Conservation (phyloP, 192 early-diverging fungal genomes). For the Gamsiella multidivaricata region DNA sequence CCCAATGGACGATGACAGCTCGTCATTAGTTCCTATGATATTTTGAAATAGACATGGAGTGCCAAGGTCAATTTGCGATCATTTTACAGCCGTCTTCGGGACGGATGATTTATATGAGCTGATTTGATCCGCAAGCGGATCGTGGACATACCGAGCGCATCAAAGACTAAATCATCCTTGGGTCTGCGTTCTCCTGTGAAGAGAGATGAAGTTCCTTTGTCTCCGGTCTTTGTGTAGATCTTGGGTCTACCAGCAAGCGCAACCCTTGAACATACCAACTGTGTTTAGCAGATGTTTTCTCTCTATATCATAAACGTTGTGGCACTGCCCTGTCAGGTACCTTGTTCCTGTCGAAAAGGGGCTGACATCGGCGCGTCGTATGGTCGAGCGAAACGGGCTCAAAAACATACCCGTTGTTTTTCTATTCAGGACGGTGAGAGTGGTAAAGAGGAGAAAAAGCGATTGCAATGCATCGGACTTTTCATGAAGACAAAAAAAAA, state of each 20-base stretch:
- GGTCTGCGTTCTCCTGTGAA: slow-evolving; percentile 88
- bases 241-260: slow-evolving; percentile 58
- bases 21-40: slow-evolving; percentile 84
- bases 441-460: neutral
- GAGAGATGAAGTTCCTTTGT: slow-evolving; percentile 88
- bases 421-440: neutral
- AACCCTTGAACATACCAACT: neutral
- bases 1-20: slow-evolving; percentile 81
- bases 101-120: too few species aligned
- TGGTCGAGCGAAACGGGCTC: slow-evolving; percentile 13
- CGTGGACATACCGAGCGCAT: slow-evolving; percentile 72
- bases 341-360: slow-evolving; percentile 10
- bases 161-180: slow-evolving; percentile 90
- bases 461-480: too few species aligned
- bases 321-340: slow-evolving; percentile 1
- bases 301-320: neutral
- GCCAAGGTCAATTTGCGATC: too few species aligned
- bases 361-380: neutral
- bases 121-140: neutral
- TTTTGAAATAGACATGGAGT: too few species aligned
- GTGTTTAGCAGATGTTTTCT: neutral
- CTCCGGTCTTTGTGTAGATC: slow-evolving; percentile 94
- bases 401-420: slow-evolving; percentile 1
- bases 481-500: too few species aligned
- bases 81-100: too few species aligned